phyloP scores from a whole-genome alignment of 306 rosid genomes.

The Trichosanthes truncata region DNA sequence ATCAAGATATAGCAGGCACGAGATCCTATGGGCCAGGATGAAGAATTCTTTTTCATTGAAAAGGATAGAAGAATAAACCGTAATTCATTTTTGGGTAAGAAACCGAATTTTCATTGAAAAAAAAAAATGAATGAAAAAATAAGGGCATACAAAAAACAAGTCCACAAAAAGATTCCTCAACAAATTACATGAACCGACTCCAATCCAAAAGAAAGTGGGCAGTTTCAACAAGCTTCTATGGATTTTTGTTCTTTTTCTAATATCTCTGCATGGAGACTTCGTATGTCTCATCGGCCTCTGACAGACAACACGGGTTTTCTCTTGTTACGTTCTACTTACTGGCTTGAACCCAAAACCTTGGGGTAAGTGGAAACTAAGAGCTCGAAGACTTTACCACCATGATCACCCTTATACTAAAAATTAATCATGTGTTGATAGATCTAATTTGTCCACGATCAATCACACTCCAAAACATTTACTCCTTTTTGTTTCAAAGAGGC shows the following conservation, averaged over 20 bases:
- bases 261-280: neutral
- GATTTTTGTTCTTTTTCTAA: neutral
- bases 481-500: neutral
- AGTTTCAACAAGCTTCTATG: neutral
- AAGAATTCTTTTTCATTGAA: neutral
- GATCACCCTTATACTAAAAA: neutral
- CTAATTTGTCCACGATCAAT: neutral
- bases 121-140: no score
- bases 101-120: no score
- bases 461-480: neutral
- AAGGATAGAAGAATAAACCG: neutral
- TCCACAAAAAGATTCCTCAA: no score
- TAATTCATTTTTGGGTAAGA: neutral
- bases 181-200: no score
- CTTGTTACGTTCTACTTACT: neutral
- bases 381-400: neutral
- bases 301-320: neutral
- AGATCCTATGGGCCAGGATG: neutral
- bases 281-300: neutral
- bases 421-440: neutral
- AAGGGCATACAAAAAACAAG: no score
- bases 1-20: neutral
- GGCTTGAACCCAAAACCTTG: neutral
- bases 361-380: neutral
- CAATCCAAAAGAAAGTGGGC: neutral